phyloP scores from a whole-genome alignment of 1,139 yeast genomes.

The Suhomyces maxii region DNA sequence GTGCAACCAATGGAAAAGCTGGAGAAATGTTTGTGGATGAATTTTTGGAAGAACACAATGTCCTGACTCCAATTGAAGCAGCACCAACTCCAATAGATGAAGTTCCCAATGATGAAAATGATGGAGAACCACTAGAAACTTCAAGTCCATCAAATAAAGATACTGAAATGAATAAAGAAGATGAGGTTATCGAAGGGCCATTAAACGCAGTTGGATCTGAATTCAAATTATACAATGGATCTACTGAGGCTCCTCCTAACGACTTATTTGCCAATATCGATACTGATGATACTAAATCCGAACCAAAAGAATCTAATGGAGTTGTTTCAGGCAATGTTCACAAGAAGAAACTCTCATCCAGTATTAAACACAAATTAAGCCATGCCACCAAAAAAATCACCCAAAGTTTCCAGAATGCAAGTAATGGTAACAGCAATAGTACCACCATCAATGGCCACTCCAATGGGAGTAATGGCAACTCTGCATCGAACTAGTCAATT shows the following conservation, averaged over 20 bases:
- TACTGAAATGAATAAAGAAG: not conserved
- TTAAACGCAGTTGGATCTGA: not conserved
- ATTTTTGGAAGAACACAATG: slow-evolving; percentile 20
- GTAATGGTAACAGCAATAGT: not conserved
- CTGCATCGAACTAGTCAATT: slow-evolving; percentile 2
- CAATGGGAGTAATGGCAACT: not conserved
- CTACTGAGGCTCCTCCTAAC: slow-evolving; percentile 2
- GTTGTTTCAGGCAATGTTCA: not conserved
- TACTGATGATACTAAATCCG: not conserved
- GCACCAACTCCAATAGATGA: slow-evolving; percentile 5
- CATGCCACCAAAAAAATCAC: slow-evolving; percentile 8
- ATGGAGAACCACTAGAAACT: not conserved
- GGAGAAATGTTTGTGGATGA: slow-evolving; percentile 24
- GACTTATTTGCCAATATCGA: not conserved
- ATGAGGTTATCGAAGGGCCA: not conserved
- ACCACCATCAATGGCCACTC: not conserved
- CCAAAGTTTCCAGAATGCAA: slow-evolving; percentile 1
- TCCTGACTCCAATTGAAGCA: slow-evolving; percentile 28
- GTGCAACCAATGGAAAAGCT: slow-evolving; percentile 4
- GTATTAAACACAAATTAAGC: slow-evolving; percentile 7
- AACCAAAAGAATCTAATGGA: not conserved
- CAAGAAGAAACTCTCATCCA: slow-evolving; percentile 4
- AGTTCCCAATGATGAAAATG: not conserved
- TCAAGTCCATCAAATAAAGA: not conserved
- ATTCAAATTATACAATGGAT: not conserved